These are phyloP conservation scores for Syncephalis plumigaleata DNA, from an alignment of 371 early-diverging fungal genomes.

Conservation along the genomic window DNA sequence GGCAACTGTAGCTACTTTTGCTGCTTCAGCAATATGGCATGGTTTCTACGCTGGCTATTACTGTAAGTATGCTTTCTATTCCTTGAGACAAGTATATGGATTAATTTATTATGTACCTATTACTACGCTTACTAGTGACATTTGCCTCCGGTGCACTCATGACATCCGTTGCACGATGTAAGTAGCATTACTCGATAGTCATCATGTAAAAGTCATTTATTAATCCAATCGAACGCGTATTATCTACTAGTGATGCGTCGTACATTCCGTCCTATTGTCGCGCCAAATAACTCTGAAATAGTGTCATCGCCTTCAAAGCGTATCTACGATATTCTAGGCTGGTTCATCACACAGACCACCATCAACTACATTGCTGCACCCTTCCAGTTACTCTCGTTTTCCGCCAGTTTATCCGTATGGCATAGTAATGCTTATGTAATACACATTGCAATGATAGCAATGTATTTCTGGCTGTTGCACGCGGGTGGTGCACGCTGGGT, in stretches of 20 bases:
- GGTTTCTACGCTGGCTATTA: conserved; percentile 86
- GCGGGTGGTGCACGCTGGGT: too few relatives aligned
- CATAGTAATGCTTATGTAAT: conserved; percentile 27
- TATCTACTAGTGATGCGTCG: conserved; percentile 29
- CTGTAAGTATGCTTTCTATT: too few relatives aligned
- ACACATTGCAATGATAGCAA: conserved; percentile 26
- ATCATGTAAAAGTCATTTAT: too few relatives aligned
- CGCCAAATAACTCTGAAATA: conserved; percentile 9
- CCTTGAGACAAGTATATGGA: too few relatives aligned
- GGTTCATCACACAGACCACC: conserved; percentile 34
- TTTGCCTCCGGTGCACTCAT: conserved; percentile 4
- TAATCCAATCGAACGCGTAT: not conserved
- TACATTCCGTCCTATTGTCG: conserved; percentile 44
- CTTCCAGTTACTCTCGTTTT: conserved; percentile 43
- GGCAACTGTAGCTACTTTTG: conserved; percentile 50
- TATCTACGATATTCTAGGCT: conserved; percentile 43
- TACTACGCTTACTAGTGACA: not conserved
- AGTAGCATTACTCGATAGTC: too few relatives aligned
- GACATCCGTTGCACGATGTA: conserved; percentile 16
- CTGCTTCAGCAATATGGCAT: conserved; percentile 83
- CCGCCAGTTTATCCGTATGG: conserved; percentile 37
- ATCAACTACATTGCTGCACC: conserved; percentile 51
- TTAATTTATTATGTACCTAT: too few relatives aligned
- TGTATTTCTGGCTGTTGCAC: not conserved
- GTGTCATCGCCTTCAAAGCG: conserved; percentile 13